These are phyloP conservation scores for Udeniomyces megalosporus DNA, from an alignment of 768 basidiomycete species.

Conservation along the genomic window DNA sequence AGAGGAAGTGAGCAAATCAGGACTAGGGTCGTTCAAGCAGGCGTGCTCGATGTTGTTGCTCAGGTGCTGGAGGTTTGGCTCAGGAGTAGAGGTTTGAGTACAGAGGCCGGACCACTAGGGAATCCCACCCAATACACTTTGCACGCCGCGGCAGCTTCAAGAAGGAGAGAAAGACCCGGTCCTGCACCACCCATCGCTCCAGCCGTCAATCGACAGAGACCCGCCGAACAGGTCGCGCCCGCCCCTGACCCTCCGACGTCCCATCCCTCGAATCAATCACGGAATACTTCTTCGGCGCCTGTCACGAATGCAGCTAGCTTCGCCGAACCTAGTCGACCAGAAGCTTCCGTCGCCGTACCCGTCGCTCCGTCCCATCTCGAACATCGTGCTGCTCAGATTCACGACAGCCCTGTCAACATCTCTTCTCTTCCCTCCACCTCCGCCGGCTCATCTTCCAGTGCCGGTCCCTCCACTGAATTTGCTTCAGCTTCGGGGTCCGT, in stretches of 20 bases:
- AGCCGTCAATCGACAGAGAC: too few relatives aligned
- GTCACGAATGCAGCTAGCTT: too few relatives aligned
- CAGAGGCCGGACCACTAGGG: constrained; percentile 61
- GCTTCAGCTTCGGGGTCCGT: background rate
- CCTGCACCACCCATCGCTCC: too few relatives aligned
- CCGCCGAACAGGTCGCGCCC: too few relatives aligned
- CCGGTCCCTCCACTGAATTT: background rate
- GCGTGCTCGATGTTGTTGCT: constrained; percentile 81
- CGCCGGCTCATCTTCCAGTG: background rate
- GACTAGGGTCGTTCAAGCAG: constrained; percentile 82
- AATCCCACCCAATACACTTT: constrained; percentile 33
- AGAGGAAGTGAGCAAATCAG: constrained; percentile 84
- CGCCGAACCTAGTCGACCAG: too few relatives aligned
- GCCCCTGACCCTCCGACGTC: too few relatives aligned
- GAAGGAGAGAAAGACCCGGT: too few relatives aligned
- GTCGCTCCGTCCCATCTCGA: too few relatives aligned
- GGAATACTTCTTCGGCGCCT: background rate
- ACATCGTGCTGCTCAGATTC: too few relatives aligned
- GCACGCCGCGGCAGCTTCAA: too few relatives aligned
- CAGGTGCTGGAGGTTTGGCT: constrained; percentile 89
- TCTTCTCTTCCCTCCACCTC: background rate
- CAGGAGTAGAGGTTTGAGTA: constrained; percentile 68
- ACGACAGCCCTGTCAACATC: background rate
- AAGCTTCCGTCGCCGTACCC: too few relatives aligned
- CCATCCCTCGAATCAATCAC: background rate